These are phyloP conservation scores for Irpex sp. DNA, from an alignment of 1,284 basidiomycete genomes.

Conservation along the genomic window DNA sequence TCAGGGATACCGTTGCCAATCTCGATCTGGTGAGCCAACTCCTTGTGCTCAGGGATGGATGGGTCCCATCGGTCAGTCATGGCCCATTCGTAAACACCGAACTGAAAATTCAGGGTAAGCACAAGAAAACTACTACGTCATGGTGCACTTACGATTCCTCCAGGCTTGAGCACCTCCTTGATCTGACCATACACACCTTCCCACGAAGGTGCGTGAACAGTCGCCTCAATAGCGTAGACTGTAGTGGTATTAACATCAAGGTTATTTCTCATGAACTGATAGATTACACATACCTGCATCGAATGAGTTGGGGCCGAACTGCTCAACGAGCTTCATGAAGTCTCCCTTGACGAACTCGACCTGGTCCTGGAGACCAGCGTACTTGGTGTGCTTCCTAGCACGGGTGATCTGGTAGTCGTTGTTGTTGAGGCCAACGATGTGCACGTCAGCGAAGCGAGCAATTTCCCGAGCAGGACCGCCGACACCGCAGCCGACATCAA, in stretches of 20 bases:
- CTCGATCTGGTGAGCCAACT: conserved; percentile 87
- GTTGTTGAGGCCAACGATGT: conserved; percentile 93
- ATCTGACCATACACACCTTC: conserved; percentile 97
- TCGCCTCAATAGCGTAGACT: conserved; percentile 98
- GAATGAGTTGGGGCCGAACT: conserved; percentile 92
- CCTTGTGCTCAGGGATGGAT: conserved; percentile 85
- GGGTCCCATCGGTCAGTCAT: conserved; percentile 97
- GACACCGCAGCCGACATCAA: conserved; percentile 98
- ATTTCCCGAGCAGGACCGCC: conserved; percentile 97
- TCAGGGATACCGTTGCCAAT: conserved; percentile 97
- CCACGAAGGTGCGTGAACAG: conserved; percentile 93
- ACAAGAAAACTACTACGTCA: neutral
- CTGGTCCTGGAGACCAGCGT: conserved; percentile 75
- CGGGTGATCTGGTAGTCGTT: conserved; percentile 94
- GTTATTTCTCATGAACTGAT: too few relatives aligned
- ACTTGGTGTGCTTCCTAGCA: conserved; percentile 81
- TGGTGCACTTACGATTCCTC: conserved; percentile 74
- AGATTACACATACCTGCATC: conserved; percentile 72
- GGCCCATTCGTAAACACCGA: conserved; percentile 98
- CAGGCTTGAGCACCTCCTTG: conserved; percentile 93
- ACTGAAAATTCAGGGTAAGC: conserved; percentile 42
- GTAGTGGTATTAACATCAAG: conserved; percentile 8
- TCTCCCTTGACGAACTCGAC: conserved; percentile 88
- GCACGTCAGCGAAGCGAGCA: conserved; percentile 84
- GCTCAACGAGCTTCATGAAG: conserved; percentile 93